Conservation (phyloP, 495 filamentous ascomycete species). For the Recurvomyces mirabilis region DNA sequence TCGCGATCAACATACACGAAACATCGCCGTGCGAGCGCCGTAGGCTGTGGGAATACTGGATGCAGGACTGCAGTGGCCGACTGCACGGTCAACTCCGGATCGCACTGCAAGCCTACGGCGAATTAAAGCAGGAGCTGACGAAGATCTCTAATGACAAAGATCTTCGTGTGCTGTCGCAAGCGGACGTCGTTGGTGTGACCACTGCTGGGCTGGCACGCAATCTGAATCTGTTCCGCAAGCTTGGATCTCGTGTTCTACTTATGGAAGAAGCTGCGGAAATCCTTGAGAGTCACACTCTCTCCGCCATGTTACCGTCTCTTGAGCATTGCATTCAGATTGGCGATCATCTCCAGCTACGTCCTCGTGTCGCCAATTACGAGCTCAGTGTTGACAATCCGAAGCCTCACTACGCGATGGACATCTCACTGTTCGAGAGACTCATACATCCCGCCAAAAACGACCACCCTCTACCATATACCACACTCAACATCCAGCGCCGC, state of each 20-base stretch:
- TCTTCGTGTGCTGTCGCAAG: constrained; percentile 39
- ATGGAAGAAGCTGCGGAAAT: constrained; percentile 75
- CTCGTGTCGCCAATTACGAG: constrained; percentile 55
- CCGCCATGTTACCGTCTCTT: constrained; percentile 55
- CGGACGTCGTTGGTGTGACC: constrained; percentile 62
- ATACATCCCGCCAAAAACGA: constrained; percentile 34
- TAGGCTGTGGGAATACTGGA: too few relatives aligned
- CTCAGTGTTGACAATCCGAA: constrained; percentile 51
- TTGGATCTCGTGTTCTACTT: constrained; percentile 57
- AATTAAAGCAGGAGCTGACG: too few relatives aligned
- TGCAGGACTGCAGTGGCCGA: too few relatives aligned
- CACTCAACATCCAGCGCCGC: constrained; percentile 56
- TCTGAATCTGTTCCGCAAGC: constrained; percentile 45
- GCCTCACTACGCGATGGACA: constrained; percentile 48
- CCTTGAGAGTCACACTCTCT: constrained; percentile 57
- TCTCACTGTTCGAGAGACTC: constrained; percentile 59
- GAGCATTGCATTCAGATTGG: constrained; percentile 70
- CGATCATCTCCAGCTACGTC: constrained; percentile 63
- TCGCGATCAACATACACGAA: too few relatives aligned
- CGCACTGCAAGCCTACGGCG: too few relatives aligned
- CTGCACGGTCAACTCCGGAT: too few relatives aligned
- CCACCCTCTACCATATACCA: constrained; percentile 41
- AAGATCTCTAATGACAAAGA: too few relatives aligned
- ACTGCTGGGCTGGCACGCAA: constrained; percentile 63
- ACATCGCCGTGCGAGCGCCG: too few relatives aligned